Evolutionary conservation across 148 eudicot genomes (phyloP).

Genomic region (Camellia lanceoleosa): DNA sequence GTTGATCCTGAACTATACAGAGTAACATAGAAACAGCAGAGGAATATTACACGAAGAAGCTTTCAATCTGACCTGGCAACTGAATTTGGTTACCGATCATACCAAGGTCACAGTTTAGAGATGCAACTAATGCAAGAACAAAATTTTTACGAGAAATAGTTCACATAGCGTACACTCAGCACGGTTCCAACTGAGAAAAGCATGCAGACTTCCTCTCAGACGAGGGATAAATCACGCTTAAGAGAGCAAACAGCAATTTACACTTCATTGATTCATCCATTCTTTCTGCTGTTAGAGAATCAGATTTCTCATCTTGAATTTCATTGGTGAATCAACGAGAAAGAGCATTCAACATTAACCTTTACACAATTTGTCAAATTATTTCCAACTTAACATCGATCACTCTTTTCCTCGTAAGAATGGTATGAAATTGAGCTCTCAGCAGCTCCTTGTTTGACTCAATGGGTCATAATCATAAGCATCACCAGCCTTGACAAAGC

Average conservation of each 20-base stretch:
- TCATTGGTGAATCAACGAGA: conserved; percentile 4
- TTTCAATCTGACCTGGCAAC: neutral
- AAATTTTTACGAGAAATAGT: neutral
- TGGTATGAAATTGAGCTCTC: conserved; percentile 30
- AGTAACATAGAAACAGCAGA: neutral
- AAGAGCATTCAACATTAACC: neutral
- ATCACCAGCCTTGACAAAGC: conserved; percentile 89
- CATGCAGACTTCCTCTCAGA: conserved; percentile 2
- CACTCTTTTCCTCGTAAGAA: conserved; percentile 6
- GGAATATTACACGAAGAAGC: neutral
- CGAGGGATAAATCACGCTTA: neutral
- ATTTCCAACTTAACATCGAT: conserved; percentile 4
- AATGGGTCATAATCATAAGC: conserved; percentile 84
- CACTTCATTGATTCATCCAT: neutral
- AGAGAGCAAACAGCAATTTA: neutral
- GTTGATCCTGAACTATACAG: conserved; percentile 4
- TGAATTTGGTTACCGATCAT: neutral
- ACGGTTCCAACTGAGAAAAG: neutral
- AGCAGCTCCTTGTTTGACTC: conserved; percentile 58
- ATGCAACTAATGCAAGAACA: neutral
- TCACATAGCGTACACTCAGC: neutral
- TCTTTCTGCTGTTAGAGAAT: neutral
- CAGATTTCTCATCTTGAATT: conserved; percentile 3
- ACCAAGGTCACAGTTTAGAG: conserved; percentile 3
- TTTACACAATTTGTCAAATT: neutral